phyloP scores from a whole-genome alignment of 129 eudicot genomes.

The Chrysanthemum seticuspe region DNA sequence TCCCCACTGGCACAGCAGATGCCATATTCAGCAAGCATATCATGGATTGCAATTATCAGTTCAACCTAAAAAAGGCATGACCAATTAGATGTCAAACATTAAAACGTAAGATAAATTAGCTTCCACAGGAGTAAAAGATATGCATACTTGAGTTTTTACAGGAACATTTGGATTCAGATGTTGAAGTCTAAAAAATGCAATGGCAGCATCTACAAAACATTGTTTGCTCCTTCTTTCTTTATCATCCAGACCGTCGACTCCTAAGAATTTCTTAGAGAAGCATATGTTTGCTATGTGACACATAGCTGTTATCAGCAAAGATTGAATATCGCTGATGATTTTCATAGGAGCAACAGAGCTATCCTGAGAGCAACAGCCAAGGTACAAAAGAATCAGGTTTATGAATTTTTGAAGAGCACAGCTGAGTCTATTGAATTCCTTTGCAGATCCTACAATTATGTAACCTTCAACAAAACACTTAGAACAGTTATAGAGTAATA shows the following conservation, averaged over 20 bases:
- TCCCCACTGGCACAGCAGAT: constrained; percentile 80
- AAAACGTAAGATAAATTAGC: constrained; percentile 8
- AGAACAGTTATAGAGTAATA: no score
- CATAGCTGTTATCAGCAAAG: constrained; percentile 65
- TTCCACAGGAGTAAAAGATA: constrained; percentile 11
- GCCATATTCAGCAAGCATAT: constrained; percentile 96
- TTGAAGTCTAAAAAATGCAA: constrained; percentile 85
- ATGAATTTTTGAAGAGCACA: constrained; percentile 1
- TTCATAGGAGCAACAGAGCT: constrained; percentile 41
- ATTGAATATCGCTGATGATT: constrained; percentile 67
- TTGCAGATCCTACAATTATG: constrained; percentile 1
- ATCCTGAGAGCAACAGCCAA: constrained; percentile 44
- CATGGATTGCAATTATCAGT: constrained; percentile 80
- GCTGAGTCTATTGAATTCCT: constrained; percentile 5
- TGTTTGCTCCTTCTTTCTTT: constrained; percentile 47
- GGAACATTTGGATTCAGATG: constrained; percentile 64
- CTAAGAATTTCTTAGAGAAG: constrained; percentile 56
- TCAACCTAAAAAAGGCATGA: constrained; percentile 52
- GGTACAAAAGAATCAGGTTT: constrained; percentile 20
- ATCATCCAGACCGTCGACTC: constrained; percentile 43
- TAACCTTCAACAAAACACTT: no score
- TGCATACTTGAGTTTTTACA: constrained; percentile 71
- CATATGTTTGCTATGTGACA: constrained; percentile 55
- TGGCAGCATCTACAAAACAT: constrained; percentile 77
- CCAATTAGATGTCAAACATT: constrained; percentile 3